Percentiles rank a stretch among this genome's conserved stretches.
Evolutionary conservation across 73 alveolate genomes (phyloP).

Genomic region (Breviolum minutum): DNA sequence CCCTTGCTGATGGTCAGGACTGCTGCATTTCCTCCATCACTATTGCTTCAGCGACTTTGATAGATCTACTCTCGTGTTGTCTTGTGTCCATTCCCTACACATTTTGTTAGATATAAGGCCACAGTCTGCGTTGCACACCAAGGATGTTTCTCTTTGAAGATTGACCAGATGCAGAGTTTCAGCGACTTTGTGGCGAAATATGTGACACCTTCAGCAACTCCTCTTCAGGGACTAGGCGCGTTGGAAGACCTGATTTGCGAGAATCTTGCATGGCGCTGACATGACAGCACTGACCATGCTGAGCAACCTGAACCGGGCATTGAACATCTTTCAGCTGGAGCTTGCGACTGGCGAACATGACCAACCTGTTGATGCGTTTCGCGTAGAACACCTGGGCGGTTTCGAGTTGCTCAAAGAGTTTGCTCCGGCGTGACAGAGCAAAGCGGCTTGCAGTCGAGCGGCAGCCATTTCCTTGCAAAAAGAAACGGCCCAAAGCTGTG

Average conservation of each 20-base stretch:
- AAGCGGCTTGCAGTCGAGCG: background rate
- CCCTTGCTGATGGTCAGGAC: background rate
- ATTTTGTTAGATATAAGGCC: no score
- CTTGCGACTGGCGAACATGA: background rate
- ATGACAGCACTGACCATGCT: background rate
- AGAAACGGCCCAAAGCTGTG: no score
- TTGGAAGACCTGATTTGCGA: conserved; percentile 58
- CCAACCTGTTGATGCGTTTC: background rate
- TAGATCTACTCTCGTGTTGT: background rate
- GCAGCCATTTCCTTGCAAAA: background rate
- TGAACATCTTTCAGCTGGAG: background rate
- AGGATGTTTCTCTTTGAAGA: conserved; percentile 66
- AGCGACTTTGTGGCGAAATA: conserved; percentile 30
- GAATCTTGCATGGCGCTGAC: background rate
- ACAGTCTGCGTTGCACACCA: background rate
- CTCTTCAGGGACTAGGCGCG: conserved; percentile 57
- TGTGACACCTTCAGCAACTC: conserved; percentile 65
- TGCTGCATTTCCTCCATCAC: conserved; percentile 45
- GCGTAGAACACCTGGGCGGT: background rate
- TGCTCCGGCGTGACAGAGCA: background rate
- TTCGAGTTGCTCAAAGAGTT: background rate
- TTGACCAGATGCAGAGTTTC: conserved; percentile 41
- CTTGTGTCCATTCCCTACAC: no score
- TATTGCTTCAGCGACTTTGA: conserved; percentile 21
- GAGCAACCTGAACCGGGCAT: background rate